Evolutionary conservation across 1,284 basidiomycete genomes (phyloP), one percentile per base, ranked within the genome.

Genomic region (Boletus smithii): DNA sequence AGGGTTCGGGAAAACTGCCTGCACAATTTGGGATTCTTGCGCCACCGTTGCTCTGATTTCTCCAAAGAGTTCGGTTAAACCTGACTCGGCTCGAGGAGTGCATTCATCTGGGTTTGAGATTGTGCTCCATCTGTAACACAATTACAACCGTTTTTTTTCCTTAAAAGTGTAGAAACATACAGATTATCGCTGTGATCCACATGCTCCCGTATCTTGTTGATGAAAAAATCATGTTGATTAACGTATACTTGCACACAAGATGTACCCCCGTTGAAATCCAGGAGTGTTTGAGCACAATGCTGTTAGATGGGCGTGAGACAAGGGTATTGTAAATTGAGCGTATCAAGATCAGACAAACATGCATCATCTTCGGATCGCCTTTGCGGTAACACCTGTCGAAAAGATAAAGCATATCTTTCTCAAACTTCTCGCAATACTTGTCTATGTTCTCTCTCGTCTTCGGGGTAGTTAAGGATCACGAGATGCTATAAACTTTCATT

Each of bases 191-290:
- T 78, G 45, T 72, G 72, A 36, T 75, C 70, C 54, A 75, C 77
- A 32, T 73, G 75, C 50, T 85, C 85, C 34, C 80, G 79, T 34
- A 86, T 80, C 46, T 88, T 82, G 63, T 97, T 95, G 65, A 97
- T 97, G 74, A 98, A 98, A 73, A 98, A 98, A 67, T 99, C 97
- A 63, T 99, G 97, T 68, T 99, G 97, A 61, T 99, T 99, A 53
- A 99, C 97, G 63, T 99, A 99, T 24, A 99, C 92, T 69, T 98
- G 95, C 5, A 99, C 91, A 63, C 95, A 99, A 5, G 92, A 95
- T 31, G 88, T 79, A 9, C 97, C 97, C 4, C 97, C 97, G 59
- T 99, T 99, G 74, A 99, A 99, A 63, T 97, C 95, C 36, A 97
- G 81, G 4, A 99, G 73, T 3, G 94, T 97, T 71, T 95, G 91